Evolutionary conservation across 805 yeast genomes (phyloP).

Genomic region (Sungouiozyma ichnusensis): DNA sequence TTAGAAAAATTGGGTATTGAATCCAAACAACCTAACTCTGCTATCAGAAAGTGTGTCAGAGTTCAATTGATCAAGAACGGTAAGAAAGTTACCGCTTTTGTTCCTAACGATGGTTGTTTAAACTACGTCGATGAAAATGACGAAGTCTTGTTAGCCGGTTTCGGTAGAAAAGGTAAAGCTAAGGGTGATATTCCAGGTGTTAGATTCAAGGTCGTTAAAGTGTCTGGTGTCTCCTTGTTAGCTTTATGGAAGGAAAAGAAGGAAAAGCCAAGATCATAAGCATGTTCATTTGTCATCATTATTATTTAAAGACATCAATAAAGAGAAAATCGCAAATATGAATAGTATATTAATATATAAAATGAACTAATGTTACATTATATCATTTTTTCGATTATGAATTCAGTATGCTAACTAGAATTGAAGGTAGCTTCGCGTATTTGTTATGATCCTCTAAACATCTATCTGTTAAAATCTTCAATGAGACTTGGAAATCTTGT

Average conservation of each 20-base stretch:
- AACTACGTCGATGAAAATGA: conserved; percentile 99
- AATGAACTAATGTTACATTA: background rate
- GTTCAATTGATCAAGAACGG: conserved; percentile 99
- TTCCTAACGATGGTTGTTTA: conserved; percentile 99
- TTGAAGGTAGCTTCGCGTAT: conserved; percentile 7
- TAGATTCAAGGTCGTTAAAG: conserved; percentile 99
- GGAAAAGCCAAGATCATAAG: conserved; percentile 99
- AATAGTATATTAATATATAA: conserved; percentile 1
- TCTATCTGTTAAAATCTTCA: conserved; percentile 19
- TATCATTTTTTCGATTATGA: background rate
- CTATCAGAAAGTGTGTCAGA: conserved; percentile 99
- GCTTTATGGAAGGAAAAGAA: conserved; percentile 99
- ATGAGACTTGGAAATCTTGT: conserved; percentile 21
- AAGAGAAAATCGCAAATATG: background rate
- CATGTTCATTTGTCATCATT: conserved; percentile 1
- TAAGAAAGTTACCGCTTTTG: conserved; percentile 99
- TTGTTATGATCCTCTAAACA: conserved; percentile 13
- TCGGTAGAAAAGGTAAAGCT: conserved; percentile 99
- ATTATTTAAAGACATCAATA: background rate
- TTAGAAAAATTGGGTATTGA: conserved; percentile 99
- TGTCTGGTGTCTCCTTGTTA: conserved; percentile 98
- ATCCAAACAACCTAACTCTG: conserved; percentile 99
- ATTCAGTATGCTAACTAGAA: conserved; percentile 6
- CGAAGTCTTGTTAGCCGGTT: conserved; percentile 99
- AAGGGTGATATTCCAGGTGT: conserved; percentile 99